Evolutionary conservation across 352 stramenopile genomes (phyloP).

Genomic region (Hyphochytrium catenoides): DNA sequence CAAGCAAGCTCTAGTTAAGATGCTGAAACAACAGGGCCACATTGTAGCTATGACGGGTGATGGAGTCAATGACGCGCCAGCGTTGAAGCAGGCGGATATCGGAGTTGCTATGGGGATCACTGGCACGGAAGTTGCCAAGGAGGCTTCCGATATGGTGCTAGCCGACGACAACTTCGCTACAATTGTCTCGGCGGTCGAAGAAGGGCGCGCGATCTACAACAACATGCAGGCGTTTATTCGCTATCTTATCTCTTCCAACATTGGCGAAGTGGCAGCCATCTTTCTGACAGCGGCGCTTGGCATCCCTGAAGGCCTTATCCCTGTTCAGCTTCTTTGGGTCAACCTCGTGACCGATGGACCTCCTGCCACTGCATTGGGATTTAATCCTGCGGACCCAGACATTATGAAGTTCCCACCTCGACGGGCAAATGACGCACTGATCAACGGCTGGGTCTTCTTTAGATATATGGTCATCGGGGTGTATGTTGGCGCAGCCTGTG

Average conservation of each 20-base stretch:
- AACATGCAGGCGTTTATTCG: constrained; percentile 99
- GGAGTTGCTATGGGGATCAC: constrained; percentile 95
- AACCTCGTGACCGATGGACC: constrained; percentile 98
- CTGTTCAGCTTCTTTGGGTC: constrained; percentile 98
- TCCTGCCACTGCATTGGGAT: constrained; percentile 89
- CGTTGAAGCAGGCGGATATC: constrained; percentile 92
- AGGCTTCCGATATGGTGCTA: constrained; percentile 94
- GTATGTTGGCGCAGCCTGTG: constrained; percentile 70
- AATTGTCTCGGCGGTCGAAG: constrained; percentile 76
- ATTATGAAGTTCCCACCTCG: constrained; percentile 90
- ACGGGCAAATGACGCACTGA: constrained; percentile 84
- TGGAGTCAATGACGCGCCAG: constrained; percentile 95
- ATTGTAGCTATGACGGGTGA: constrained; percentile 95
- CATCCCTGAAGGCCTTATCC: constrained; percentile 88
- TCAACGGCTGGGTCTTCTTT: constrained; percentile 93
- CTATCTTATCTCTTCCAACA: constrained; percentile 97
- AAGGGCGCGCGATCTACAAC: constrained; percentile 67
- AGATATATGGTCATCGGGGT: constrained; percentile 90
- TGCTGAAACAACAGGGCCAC: constrained; percentile 81
- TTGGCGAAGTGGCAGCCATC: constrained; percentile 95
- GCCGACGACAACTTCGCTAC: constrained; percentile 97
- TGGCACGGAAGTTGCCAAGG: constrained; percentile 93
- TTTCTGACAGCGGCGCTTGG: constrained; percentile 89
- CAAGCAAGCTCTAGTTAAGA: constrained; percentile 87
- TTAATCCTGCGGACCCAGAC: constrained; percentile 93